Base-by-base conservation (phyloP, 257 asterid species). In the Apocynum venetum region DNA sequence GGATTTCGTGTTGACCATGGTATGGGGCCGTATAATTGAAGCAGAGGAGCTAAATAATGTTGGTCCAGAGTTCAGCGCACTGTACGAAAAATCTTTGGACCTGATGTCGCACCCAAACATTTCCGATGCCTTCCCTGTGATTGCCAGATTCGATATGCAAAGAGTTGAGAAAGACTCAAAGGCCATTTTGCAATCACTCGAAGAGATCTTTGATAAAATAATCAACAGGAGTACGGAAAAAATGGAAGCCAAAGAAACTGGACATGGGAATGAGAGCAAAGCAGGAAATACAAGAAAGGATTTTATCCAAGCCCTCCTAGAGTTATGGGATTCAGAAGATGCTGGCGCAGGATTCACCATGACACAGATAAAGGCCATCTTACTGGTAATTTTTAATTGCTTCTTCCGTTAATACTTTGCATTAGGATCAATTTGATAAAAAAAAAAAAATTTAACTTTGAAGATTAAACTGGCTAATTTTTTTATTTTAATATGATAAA, bases 141-240 rank as follows among this genome's bases (percentile, higher is more conserved):
- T 47, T 60, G 67, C 67, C 40, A 60, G 15, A 60, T 60, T 60
- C 1, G 67, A 90, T 76, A 46, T 86, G 68, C 93, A 90, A 53
- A 88, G 93, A 14, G 38, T 89, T 11, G 77, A 75, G 85, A 86
- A 73, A 70, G 48, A 86, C 25, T 81, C 79, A 86, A 49, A 69
- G 9, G 44, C n/a, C 55, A 20, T 80, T 51, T 0, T 31, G 51
- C 60, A 49, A 31, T 49, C 6, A 31, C 36, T 76, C 59, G 83
- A 80, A 0, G 49, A 46, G 17, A 75, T 75, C 36, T 48, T 80
- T 6, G 73, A 80, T 49, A 47, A 20, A 3, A 31, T 49, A 6
- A 57, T 75, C 20, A 47, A 64, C 3, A 53, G 49, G 25, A 51
- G 74, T 2, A 35, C 14, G 67, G 48, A 76, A 57, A 74, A 13